Conservation (phyloP, 331 rosid genomes). For the Malus hybrid region DNA sequence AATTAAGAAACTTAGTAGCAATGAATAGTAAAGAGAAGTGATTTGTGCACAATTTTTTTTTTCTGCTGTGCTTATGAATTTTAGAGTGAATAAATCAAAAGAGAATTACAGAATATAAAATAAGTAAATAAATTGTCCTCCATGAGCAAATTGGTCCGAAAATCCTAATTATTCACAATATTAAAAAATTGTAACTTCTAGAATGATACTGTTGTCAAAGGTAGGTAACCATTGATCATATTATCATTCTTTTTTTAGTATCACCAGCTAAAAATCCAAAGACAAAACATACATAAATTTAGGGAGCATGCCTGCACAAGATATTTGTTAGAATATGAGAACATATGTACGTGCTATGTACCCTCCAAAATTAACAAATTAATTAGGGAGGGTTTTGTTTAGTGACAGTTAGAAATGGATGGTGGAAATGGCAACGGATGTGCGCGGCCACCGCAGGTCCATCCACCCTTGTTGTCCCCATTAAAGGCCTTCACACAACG, state of each 20-base stretch:
- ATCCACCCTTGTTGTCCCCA: constrained; percentile 4
- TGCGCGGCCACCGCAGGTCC: constrained; percentile 1
- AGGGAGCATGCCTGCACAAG: neutral
- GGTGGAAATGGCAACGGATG: constrained; percentile 29
- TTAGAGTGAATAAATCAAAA: too few species aligned
- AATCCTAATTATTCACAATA: too few species aligned
- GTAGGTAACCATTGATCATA: too few species aligned
- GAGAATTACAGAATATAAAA: too few species aligned
- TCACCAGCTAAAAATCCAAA: neutral
- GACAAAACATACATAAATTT: neutral
- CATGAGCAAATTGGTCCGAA: too few species aligned
- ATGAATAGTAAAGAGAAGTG: too few species aligned
- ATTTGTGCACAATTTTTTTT: too few species aligned
- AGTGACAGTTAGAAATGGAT: constrained; percentile 49
- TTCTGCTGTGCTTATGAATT: too few species aligned
- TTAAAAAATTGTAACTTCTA: neutral
- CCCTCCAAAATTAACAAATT: constrained; percentile 1
- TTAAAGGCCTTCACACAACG: constrained; percentile 24
- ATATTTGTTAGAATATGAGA: neutral
- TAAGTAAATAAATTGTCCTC: too few species aligned
- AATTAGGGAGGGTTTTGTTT: neutral
- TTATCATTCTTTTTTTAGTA: too few species aligned
- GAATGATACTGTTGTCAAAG: neutral
- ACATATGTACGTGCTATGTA: neutral
- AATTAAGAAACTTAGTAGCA: too few species aligned